Evolutionary conservation across 768 basidiomycete species (phyloP), one percentile per base, ranked within the genome.

Genomic region (Leccinum boreale): DNA sequence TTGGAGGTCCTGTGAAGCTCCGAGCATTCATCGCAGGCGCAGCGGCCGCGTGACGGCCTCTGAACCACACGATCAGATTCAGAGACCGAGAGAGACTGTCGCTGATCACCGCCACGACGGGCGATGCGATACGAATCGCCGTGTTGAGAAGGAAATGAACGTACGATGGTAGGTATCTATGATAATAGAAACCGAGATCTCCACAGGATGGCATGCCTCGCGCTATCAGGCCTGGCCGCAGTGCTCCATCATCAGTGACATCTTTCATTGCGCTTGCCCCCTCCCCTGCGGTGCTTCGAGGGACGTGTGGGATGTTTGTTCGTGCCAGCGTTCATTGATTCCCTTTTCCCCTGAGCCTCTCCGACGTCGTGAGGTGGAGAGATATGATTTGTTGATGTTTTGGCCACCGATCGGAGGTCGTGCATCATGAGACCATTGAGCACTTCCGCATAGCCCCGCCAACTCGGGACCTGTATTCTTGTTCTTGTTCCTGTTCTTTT

Each of bases 91-190:
- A 10, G 46, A 26, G 19, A 8, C 10, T 33, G 10, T 50, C 28
- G 21, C 14, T 35, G 31, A 50, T 50, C 29, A 50, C 17, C 12
- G 31, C 24, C 28, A 28, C 17, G 28, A 29, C 26, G 48, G 24
- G 24, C 12, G 50, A 51, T 51, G 50, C 50, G 21, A 51, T 21
- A 35, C 21, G 19, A 57, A 57, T 57, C 57, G 57, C 57, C 57
- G 54, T 46, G 15, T 57, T 45, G 39, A 42, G 11, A 44, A 44
- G 19, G 56, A 39, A 55, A 31, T 12, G 49, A 50, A 17, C 28
- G 28, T 36, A 56, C 15, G 31, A 9, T 24, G 23, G 24, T 29
- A 10, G 9, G 24, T 15, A 26, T 14, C 35, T 21, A 24, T 21
- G 53, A 44, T 44, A 44, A 57, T 15, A 29, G 53, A 45, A 57